Evolutionary conservation across 768 basidiomycete species (phyloP).

Genomic region (Roridomyces roridus): DNA sequence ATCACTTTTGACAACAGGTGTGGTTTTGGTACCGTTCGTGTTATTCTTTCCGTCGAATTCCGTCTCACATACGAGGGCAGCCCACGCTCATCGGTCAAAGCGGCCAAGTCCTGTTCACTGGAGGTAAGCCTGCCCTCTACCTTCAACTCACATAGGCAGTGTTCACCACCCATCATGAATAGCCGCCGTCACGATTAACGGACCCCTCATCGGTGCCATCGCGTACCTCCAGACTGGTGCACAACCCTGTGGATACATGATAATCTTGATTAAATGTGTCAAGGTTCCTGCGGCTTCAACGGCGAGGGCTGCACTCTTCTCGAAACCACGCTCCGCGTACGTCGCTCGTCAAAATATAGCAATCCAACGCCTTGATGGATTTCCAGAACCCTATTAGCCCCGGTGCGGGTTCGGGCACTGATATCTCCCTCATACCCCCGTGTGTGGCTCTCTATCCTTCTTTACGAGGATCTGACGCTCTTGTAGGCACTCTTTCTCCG

Average conservation of each 20-base stretch:
- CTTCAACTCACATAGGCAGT: no score
- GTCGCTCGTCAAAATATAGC: no score
- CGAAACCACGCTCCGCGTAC: slow-evolving; percentile 34
- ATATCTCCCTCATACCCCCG: slow-evolving; percentile 41
- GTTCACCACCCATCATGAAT: background rate
- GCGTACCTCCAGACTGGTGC: slow-evolving; percentile 22
- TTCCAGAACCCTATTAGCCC: slow-evolving; percentile 34
- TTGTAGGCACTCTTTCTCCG: slow-evolving; percentile 38
- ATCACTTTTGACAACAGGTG: slow-evolving; percentile 8
- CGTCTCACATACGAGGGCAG: background rate
- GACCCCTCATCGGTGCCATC: slow-evolving; percentile 10
- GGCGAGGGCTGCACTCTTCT: slow-evolving; percentile 43
- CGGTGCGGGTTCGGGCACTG: slow-evolving; percentile 41
- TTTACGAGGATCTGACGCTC: background rate
- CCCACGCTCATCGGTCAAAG: slow-evolving; percentile 8
- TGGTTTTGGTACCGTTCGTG: slow-evolving; percentile 7
- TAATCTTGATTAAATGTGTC: background rate
- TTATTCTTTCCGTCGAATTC: background rate
- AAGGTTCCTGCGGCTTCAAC: slow-evolving; percentile 23
- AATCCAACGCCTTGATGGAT: no score
- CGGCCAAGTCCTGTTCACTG: slow-evolving; percentile 1
- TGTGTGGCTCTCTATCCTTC: background rate
- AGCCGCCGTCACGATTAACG: slow-evolving; percentile 8
- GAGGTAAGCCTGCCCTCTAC: no score
- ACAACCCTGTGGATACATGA: background rate